Conservation (phyloP, 176 grass and related monocot genomes). For the Carex myosuroides region DNA sequence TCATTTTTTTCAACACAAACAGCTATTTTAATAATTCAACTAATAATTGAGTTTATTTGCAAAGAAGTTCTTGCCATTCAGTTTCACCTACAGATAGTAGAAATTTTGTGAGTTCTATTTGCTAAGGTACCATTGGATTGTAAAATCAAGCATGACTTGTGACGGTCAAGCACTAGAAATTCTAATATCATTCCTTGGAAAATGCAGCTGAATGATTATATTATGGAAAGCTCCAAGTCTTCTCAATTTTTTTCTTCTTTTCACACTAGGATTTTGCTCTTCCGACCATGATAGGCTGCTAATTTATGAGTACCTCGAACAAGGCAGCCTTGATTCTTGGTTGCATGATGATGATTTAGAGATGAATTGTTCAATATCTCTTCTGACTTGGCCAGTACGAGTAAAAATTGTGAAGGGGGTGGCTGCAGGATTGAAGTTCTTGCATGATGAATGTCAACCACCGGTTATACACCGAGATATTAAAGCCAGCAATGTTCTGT, state of each 20-base stretch:
- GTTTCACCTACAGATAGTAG: not conserved
- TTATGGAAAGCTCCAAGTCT: not conserved
- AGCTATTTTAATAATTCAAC: not conserved
- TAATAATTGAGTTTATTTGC: not conserved
- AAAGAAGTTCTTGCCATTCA: not conserved
- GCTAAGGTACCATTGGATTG: not conserved
- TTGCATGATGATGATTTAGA: slow-evolving; percentile 39
- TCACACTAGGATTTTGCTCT: slow-evolving; percentile 51
- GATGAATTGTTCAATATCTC: not conserved
- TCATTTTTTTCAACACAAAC: not conserved
- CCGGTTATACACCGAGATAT: slow-evolving; percentile 77
- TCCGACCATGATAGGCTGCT: slow-evolving; percentile 57
- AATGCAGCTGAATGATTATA: not conserved
- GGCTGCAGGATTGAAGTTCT: slow-evolving; percentile 56
- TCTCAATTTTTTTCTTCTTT: not conserved
- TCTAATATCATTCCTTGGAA: not conserved
- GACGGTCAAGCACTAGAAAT: not conserved
- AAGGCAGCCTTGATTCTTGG: slow-evolving; percentile 71
- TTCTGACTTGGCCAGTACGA: slow-evolving; percentile 41
- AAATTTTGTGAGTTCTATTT: not conserved
- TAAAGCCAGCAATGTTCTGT: slow-evolving; percentile 80
- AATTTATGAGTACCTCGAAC: slow-evolving; percentile 83
- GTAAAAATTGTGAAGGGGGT: slow-evolving; percentile 43
- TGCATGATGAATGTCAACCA: slow-evolving; percentile 58
- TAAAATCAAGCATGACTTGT: not conserved